Evolutionary conservation across 495 filamentous ascomycete species (phyloP).

Genomic region (Penicillium crystallinum): DNA sequence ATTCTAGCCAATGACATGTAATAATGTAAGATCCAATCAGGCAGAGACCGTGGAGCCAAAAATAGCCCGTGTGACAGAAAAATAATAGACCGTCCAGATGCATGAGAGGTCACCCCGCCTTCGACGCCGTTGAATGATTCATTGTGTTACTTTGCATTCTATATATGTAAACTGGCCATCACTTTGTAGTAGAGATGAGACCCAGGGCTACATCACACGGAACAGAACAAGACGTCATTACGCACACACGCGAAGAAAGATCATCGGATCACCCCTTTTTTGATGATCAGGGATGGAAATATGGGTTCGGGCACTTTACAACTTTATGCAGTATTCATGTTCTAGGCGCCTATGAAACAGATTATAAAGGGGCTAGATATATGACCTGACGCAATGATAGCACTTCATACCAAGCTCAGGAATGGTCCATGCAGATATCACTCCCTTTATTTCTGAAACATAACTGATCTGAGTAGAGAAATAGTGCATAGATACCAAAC

Average conservation of each 20-base stretch:
- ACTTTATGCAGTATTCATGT: background rate
- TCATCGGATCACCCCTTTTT: background rate
- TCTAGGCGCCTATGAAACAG: background rate
- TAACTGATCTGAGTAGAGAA: background rate
- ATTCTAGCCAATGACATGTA: conserved; percentile 1
- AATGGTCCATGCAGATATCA: background rate
- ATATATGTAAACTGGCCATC: background rate
- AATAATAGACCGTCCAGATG: background rate
- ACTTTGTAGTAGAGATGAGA: background rate
- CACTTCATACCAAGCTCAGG: background rate
- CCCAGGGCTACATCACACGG: background rate
- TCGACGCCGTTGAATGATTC: background rate
- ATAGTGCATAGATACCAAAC: background rate
- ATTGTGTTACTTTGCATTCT: background rate
- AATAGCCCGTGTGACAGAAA: background rate
- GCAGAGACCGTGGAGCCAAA: background rate
- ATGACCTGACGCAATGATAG: background rate
- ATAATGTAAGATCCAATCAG: background rate
- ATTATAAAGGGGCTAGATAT: background rate
- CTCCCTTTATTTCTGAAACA: conserved; percentile 7
- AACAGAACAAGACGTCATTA: background rate
- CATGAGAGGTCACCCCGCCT: background rate
- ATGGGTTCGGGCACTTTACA: background rate
- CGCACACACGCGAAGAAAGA: background rate
- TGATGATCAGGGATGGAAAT: conserved; percentile 1